A percentile compares a stretch with the other conserved stretches of the same genome.
Evolutionary conservation across 352 stramenopile species (phyloP).

Genomic region (Pythium scleroteichum): DNA sequence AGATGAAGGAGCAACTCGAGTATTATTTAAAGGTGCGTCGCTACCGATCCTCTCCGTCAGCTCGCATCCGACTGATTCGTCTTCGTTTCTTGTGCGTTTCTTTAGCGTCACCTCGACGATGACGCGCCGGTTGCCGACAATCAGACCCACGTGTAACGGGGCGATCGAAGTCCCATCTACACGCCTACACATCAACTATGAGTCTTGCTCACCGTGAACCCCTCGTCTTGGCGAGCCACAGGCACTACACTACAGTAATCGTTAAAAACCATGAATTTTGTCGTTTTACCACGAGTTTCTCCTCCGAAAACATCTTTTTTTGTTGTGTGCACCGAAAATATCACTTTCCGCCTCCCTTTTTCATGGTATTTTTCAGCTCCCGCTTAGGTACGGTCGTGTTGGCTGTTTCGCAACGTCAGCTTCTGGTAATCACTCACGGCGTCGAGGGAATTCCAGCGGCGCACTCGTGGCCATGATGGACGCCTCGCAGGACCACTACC

Average conservation of each 20-base stretch:
- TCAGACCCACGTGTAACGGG: conserved; percentile 21
- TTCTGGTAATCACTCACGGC: not conserved
- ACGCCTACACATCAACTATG: too few relatives aligned
- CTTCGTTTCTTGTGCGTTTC: not conserved
- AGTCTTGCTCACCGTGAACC: too few relatives aligned
- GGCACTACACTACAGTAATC: not conserved
- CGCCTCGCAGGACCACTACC: conserved; percentile 48
- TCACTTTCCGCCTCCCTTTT: too few relatives aligned
- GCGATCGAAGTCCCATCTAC: conserved; percentile 7
- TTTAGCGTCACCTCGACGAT: conserved; percentile 28
- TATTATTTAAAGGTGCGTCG: conserved; percentile 82
- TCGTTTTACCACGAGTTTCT: conserved; percentile 7
- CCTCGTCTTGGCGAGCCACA: too few relatives aligned
- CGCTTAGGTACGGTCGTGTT: conserved; percentile 17
- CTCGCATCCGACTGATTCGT: not conserved
- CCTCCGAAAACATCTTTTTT: conserved; percentile 1
- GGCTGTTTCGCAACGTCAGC: conserved; percentile 11
- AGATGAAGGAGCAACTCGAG: conserved; percentile 81
- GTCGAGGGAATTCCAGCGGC: conserved; percentile 8
- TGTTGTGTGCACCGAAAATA: too few relatives aligned
- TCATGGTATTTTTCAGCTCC: too few relatives aligned
- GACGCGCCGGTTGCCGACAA: conserved; percentile 19
- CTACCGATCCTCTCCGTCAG: not conserved
- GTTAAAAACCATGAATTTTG: not conserved
- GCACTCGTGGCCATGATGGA: conserved; percentile 15